Evolutionary conservation across 208 protist species (phyloP).

Genomic region (Trypanosoma cruzi): DNA sequence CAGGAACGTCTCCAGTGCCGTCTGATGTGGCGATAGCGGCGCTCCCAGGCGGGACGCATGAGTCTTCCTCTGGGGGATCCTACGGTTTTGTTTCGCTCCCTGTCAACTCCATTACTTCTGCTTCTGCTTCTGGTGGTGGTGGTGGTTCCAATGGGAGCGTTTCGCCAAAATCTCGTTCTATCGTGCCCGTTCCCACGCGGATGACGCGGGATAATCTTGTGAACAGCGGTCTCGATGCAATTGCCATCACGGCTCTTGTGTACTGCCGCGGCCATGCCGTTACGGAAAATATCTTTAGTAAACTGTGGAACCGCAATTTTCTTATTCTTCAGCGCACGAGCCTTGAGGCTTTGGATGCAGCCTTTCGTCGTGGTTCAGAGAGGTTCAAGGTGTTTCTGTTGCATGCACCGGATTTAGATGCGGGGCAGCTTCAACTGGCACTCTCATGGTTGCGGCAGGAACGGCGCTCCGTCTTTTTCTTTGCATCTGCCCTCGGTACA

Average conservation of each 20-base stretch:
- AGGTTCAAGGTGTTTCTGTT: slow-evolving; percentile 73
- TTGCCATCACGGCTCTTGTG: slow-evolving; percentile 61
- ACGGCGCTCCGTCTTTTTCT: slow-evolving; percentile 65
- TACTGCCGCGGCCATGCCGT: slow-evolving; percentile 40
- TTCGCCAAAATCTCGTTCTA: not conserved
- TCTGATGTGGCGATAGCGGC: not conserved
- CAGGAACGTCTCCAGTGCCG: not conserved
- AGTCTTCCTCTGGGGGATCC: no score
- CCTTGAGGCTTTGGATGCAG: slow-evolving; percentile 41
- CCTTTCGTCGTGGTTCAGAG: slow-evolving; percentile 50
- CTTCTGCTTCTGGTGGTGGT: not conserved
- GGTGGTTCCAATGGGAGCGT: not conserved
- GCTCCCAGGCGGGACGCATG: no score
- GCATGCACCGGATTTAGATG: slow-evolving; percentile 46
- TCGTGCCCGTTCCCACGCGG: not conserved
- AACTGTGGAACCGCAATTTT: slow-evolving; percentile 66
- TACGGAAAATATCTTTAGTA: slow-evolving; percentile 31
- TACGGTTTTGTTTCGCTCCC: no score
- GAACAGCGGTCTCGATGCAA: not conserved
- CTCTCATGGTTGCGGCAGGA: slow-evolving; percentile 48
- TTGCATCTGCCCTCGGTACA: slow-evolving; percentile 22
- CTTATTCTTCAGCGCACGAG: slow-evolving; percentile 38
- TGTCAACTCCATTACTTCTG: not conserved
- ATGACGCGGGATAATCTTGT: slow-evolving; percentile 15
- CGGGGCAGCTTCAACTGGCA: slow-evolving; percentile 33